These are phyloP conservation scores for Candida oleophila DNA, from an alignment of 805 yeast genomes.

Conservation along the genomic window DNA sequence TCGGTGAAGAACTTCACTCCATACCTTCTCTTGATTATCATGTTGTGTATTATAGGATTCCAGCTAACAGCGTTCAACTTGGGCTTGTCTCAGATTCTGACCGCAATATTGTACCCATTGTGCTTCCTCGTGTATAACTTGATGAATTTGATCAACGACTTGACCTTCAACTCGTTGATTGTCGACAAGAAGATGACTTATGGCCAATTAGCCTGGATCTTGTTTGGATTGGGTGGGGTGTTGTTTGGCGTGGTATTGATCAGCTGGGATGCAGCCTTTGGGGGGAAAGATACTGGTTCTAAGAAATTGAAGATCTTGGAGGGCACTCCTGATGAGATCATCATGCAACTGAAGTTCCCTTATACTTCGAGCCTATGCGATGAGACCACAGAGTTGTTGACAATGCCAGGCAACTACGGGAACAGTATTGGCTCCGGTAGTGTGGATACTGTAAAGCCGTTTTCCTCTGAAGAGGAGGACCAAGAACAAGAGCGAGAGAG, in stretches of 20 bases:
- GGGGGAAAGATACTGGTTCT: constrained; percentile 4
- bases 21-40: constrained; percentile 46
- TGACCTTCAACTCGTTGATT: constrained; percentile 61
- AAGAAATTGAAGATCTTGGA: constrained; percentile 1
- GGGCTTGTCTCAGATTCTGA: constrained; percentile 68
- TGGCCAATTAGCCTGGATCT: constrained; percentile 48
- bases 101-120: constrained; percentile 79
- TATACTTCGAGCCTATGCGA: constrained; percentile 7
- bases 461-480: background rate
- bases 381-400: constrained; percentile 7
- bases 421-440: background rate
- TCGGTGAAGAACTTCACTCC: constrained; percentile 28
- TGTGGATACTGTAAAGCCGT: background rate
- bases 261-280: constrained; percentile 50
- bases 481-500: no score
- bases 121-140: constrained; percentile 83
- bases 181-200: constrained; percentile 40
- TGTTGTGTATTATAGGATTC: constrained; percentile 62
- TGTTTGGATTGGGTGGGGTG: constrained; percentile 49
- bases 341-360: constrained; percentile 15
- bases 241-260: constrained; percentile 68
- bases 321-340: constrained; percentile 13
- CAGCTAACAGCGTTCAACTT: constrained; percentile 74
- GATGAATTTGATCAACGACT: constrained; percentile 47
- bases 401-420: no score